Percentiles rank a stretch among this genome's conserved stretches.
Evolutionary conservation across 2,329 filamentous ascomycete species (phyloP).

Genomic region (Phaeophleospora eucalypticola): DNA sequence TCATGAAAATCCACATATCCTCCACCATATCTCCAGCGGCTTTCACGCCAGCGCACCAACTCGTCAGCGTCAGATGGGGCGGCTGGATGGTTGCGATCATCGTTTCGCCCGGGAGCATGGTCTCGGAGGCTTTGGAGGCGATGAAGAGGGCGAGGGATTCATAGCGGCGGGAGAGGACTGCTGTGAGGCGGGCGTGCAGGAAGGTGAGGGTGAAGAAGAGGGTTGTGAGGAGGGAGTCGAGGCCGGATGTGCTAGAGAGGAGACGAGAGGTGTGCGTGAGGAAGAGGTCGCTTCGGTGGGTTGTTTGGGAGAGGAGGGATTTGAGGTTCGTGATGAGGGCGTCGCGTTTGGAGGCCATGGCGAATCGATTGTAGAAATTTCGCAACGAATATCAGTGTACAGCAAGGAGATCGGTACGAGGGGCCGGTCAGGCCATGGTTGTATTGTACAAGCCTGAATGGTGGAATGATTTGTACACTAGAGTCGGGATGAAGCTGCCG

Average conservation of each 20-base stretch:
- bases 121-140: conserved; percentile 35
- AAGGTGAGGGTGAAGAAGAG: conserved; percentile 43
- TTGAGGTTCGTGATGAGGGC: conserved; percentile 7
- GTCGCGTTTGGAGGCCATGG: conserved; percentile 2
- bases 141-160: conserved; percentile 34
- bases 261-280: conserved; percentile 21
- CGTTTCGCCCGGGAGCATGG: conserved; percentile 41
- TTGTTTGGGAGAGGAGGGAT: conserved; percentile 5
- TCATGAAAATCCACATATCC: conserved; percentile 67
- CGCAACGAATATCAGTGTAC: too few species aligned
- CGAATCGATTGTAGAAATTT: too few species aligned
- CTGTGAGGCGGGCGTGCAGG: conserved; percentile 37
- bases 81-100: conserved; percentile 37
- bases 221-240: conserved; percentile 41
- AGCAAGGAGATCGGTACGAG: too few species aligned
- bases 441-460: too few species aligned
- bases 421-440: too few species aligned
- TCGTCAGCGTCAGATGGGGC: conserved; percentile 31
- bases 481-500: too few species aligned
- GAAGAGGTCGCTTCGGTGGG: conserved; percentile 10
- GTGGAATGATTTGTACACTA: too few species aligned
- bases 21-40: conserved; percentile 61
- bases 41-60: conserved; percentile 33
- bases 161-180: conserved; percentile 35
- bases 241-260: conserved; percentile 38